Base-by-base conservation (phyloP, 1,284 basidiomycete genomes). In the Mycocalia duriaeana region DNA sequence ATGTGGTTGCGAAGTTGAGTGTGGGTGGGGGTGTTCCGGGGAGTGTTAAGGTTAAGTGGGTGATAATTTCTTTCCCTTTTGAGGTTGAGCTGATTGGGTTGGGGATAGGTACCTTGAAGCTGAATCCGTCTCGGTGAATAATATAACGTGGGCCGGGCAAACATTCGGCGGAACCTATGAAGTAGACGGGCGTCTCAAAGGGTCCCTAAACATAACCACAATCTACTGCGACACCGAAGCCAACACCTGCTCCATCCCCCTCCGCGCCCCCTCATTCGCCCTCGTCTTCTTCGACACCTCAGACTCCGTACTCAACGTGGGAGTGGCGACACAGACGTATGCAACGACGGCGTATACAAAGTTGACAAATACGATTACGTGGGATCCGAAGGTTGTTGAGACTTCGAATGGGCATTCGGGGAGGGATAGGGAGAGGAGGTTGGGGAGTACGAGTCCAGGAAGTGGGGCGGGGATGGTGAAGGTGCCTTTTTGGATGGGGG, bases 121-220 rank as follows among this genome's bases (percentile, higher is more conserved):
- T 8, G 56, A 63, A 0, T 73, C 70, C 0, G 77, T 85, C 2
- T 66, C 75, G 0, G 71, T 78, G 49, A 81, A 81, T 58, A 79
- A 85, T 57, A 77, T 88, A 52, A 82, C 77, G 0, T 89, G 85
- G 85, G 79, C 73, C 23, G 70, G 72, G 14, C 77, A 87, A n/a
- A n/a, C n/a, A n/a, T 75, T 88, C 45, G 85, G 87, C 11, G 68
- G 66, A 4, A 66, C 66, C 5, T 85, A 82, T 58, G 55, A 72
- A 40, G 78, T 77, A 3, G 84, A 85, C 48, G 88, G 88, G 0
- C 75, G 79, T 25, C 71, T 83, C 36, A 64, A 69, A 46, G 83
- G 83, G 25, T 55, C 60, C 3, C 65, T 77, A 25, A 61, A 71
- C 44, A 72, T 86, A n/a, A 60, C 68, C 39, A 75, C 70, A 0